phyloP scores from a whole-genome alignment of 331 rosid genomes.

The Telfairia occidentalis region DNA sequence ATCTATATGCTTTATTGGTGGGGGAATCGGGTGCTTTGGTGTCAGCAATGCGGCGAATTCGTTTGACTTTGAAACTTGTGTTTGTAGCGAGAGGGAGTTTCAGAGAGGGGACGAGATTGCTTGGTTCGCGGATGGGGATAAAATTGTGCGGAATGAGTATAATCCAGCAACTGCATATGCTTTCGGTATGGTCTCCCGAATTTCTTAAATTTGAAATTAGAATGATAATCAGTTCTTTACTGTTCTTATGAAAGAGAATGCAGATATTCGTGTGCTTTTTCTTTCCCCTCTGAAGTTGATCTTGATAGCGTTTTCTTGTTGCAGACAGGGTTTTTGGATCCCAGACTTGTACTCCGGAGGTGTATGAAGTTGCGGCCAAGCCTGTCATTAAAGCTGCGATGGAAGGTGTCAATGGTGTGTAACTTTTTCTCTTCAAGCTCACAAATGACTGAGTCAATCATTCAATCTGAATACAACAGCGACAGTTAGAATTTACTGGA shows the following conservation, averaged over 20 bases:
- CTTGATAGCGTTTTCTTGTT: conserved; percentile 23
- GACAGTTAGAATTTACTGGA: not conserved
- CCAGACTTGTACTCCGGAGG: conserved; percentile 60
- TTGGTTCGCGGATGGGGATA: conserved; percentile 97
- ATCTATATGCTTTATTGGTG: conserved; percentile 27
- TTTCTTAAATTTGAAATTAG: not conserved
- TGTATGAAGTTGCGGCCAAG: conserved; percentile 91
- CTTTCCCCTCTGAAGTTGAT: conserved; percentile 13
- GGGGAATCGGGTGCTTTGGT: conserved; percentile 11
- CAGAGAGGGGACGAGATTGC: conserved; percentile 89
- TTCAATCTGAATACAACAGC: not conserved
- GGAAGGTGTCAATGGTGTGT: conserved; percentile 94
- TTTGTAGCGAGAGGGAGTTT: conserved; percentile 93
- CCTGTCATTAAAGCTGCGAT: conserved; percentile 97
- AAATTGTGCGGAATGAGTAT: conserved; percentile 77
- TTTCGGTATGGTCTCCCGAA: conserved; percentile 44
- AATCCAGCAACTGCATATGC: conserved; percentile 92
- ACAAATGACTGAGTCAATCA: not conserved
- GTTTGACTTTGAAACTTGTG: conserved; percentile 24
- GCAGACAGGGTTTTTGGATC: conserved; percentile 96
- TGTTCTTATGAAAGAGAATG: not conserved
- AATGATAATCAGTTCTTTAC: not conserved
- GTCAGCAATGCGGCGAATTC: conserved; percentile 23
- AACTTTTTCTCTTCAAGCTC: conserved; percentile 7
- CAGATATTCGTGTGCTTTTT: conserved; percentile 11